Evolutionary conservation across 495 filamentous ascomycete species (phyloP).

Genomic region (Penicillium steckii): DNA sequence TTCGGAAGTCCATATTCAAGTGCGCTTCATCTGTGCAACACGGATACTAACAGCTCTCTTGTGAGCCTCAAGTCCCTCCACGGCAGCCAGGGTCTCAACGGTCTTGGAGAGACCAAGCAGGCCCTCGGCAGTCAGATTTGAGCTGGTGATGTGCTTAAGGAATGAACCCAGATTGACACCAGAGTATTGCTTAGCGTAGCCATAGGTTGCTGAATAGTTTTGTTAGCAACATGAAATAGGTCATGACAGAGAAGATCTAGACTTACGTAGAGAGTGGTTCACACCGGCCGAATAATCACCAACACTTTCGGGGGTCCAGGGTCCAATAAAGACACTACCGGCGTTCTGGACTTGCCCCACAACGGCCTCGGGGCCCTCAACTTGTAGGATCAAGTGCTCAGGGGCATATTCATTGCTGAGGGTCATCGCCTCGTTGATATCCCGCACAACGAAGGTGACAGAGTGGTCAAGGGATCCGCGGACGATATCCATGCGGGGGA

Average conservation of each 20-base stretch:
- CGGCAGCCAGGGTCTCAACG: slow-evolving; percentile 90
- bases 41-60: slow-evolving; percentile 87
- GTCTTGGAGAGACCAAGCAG: slow-evolving; percentile 78
- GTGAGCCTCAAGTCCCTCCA: slow-evolving; percentile 95
- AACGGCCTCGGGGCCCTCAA: slow-evolving; percentile 66
- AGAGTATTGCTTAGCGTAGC: slow-evolving; percentile 96
- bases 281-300: slow-evolving; percentile 97
- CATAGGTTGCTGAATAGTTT: slow-evolving; percentile 75
- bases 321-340: slow-evolving; percentile 90
- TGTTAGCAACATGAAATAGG: background rate
- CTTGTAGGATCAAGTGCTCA: slow-evolving; percentile 92
- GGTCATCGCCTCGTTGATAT: slow-evolving; percentile 78
- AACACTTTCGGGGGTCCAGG: slow-evolving; percentile 95
- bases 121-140: slow-evolving; percentile 82
- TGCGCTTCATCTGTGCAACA: slow-evolving; percentile 62
- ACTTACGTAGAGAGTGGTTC: slow-evolving; percentile 94
- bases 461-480: slow-evolving; percentile 88
- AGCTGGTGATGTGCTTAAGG: slow-evolving; percentile 94
- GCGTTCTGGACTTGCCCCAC: slow-evolving; percentile 87
- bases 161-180: slow-evolving; percentile 95
- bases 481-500: slow-evolving; percentile 91
- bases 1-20: slow-evolving; percentile 2
- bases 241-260: background rate
- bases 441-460: slow-evolving; percentile 78
- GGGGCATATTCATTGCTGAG: slow-evolving; percentile 96